phyloP scores from a whole-genome alignment of 495 filamentous ascomycete species.

The Annulohypoxylon bovei region DNA sequence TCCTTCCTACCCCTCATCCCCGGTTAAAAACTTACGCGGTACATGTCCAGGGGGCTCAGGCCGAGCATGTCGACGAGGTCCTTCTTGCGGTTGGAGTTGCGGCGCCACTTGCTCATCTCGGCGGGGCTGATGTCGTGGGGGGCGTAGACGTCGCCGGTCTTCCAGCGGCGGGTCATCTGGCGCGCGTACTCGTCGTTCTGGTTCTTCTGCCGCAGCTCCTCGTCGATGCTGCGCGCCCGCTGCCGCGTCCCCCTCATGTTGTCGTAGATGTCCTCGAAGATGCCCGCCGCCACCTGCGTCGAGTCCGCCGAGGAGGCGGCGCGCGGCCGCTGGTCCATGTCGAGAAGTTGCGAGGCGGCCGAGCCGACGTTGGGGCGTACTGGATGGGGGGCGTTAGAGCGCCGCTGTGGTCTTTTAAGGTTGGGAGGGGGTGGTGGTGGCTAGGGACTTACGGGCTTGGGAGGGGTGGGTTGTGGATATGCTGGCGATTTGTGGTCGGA shows the following conservation, averaged over 20 bases:
- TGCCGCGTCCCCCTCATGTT: neutral
- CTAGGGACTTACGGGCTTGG: slow-evolving; percentile 28
- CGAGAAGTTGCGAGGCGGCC: slow-evolving; percentile 27
- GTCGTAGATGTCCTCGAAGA: slow-evolving; percentile 38
- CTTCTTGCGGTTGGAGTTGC: slow-evolving; percentile 49
- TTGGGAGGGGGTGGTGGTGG: neutral
- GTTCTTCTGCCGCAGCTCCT: slow-evolving; percentile 33
- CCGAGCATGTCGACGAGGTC: slow-evolving; percentile 86
- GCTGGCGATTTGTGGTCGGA: slow-evolving; percentile 30
- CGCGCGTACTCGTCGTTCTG: slow-evolving; percentile 49
- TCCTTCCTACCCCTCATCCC: neutral
- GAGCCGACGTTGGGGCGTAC: slow-evolving; percentile 26
- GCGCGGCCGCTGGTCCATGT: slow-evolving; percentile 9
- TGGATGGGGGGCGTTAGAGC: slow-evolving; percentile 22
- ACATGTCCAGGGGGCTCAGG: slow-evolving; percentile 82
- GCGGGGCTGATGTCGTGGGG: slow-evolving; percentile 82
- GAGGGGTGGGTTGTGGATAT: slow-evolving; percentile 30
- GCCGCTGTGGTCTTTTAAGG: slow-evolving; percentile 29
- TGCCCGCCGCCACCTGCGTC: neutral
- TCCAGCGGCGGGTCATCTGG: slow-evolving; percentile 68
- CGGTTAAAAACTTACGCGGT: slow-evolving; percentile 69
- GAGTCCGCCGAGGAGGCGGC: neutral
- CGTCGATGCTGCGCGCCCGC: slow-evolving; percentile 49
- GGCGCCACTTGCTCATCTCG: slow-evolving; percentile 75
- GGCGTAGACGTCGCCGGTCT: slow-evolving; percentile 83